These are phyloP conservation scores for Panaeolus papilionaceus DNA, from an alignment of 768 basidiomycete species.

Conservation along the genomic window DNA sequence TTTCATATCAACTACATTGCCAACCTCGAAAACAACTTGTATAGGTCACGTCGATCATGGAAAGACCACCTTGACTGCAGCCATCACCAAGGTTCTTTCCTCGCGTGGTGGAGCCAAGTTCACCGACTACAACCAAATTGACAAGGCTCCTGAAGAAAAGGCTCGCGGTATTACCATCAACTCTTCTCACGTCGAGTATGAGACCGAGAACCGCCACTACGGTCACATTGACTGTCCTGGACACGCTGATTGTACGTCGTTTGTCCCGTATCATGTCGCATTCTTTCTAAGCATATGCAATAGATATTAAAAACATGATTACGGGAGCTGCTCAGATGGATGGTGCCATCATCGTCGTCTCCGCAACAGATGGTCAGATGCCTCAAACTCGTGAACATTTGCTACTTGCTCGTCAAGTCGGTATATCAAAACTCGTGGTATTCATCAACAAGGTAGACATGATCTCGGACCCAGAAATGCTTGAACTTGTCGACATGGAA, in stretches of 20 bases:
- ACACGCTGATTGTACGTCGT: constrained; percentile 85
- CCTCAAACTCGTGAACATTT: constrained; percentile 99
- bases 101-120: constrained; percentile 80
- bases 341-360: constrained; percentile 94
- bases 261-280: constrained; percentile 1
- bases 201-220: constrained; percentile 89
- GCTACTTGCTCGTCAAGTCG: constrained; percentile 96
- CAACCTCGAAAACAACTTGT: constrained; percentile 15
- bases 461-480: constrained; percentile 96
- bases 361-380: constrained; percentile 99
- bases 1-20: background rate
- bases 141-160: constrained; percentile 99
- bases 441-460: constrained; percentile 99
- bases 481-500: constrained; percentile 99
- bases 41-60: constrained; percentile 96
- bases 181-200: constrained; percentile 98
- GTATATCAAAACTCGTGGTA: constrained; percentile 95
- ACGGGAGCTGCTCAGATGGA: constrained; percentile 99
- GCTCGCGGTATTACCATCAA: constrained; percentile 99
- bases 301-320: constrained; percentile 98
- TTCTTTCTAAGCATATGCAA: constrained; percentile 19
- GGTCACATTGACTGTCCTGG: constrained; percentile 99
- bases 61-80: constrained; percentile 96
- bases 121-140: constrained; percentile 96
- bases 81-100: constrained; percentile 93